Conservation (phyloP, 768 basidiomycete genomes). For the Boletus rubroflammeus region DNA sequence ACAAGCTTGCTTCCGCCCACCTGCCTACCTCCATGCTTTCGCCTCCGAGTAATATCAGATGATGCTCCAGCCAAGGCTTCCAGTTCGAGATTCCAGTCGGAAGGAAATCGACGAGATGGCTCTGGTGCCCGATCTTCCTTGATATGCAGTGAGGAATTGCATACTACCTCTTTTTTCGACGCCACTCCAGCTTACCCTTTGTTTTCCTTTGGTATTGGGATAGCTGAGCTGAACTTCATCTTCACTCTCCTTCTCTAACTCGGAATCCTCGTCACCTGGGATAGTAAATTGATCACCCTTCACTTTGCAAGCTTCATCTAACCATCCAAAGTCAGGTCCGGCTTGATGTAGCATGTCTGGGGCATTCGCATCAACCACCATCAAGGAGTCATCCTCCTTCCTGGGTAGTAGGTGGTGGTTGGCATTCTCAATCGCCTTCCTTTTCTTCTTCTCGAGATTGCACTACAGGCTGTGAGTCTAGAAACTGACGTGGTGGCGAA, state of each 20-base stretch:
- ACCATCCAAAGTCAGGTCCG: slow-evolving; percentile 20
- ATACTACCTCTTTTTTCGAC: background rate
- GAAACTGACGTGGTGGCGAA: background rate
- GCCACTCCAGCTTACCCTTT: slow-evolving; percentile 2
- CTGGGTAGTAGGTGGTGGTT: slow-evolving; percentile 1
- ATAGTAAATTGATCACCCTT: slow-evolving; percentile 24
- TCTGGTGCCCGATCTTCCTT: slow-evolving; percentile 4
- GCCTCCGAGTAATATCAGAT: slow-evolving; percentile 9
- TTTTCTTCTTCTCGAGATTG: slow-evolving; percentile 26
- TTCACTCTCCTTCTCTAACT: slow-evolving; percentile 15
- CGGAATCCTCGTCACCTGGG: slow-evolving; percentile 11
- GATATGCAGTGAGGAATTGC: slow-evolving; percentile 2
- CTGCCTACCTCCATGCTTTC: slow-evolving; percentile 7
- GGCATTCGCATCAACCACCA: slow-evolving; percentile 29
- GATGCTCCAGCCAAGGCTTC: slow-evolving; percentile 9
- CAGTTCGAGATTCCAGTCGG: slow-evolving; percentile 22
- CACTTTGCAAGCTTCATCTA: slow-evolving; percentile 28
- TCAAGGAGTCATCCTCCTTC: slow-evolving; percentile 28
- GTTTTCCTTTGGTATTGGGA: slow-evolving; percentile 1
- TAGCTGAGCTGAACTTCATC: slow-evolving; percentile 12
- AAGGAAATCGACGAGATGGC: slow-evolving; percentile 9
- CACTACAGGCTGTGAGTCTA: slow-evolving; percentile 11
- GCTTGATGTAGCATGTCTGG: slow-evolving; percentile 19
- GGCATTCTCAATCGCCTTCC: slow-evolving; percentile 20
- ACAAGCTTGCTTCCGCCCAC: slow-evolving; percentile 19